phyloP scores from a whole-genome alignment of 169 alveolate species.

The Perkinsus chesapeaki region DNA sequence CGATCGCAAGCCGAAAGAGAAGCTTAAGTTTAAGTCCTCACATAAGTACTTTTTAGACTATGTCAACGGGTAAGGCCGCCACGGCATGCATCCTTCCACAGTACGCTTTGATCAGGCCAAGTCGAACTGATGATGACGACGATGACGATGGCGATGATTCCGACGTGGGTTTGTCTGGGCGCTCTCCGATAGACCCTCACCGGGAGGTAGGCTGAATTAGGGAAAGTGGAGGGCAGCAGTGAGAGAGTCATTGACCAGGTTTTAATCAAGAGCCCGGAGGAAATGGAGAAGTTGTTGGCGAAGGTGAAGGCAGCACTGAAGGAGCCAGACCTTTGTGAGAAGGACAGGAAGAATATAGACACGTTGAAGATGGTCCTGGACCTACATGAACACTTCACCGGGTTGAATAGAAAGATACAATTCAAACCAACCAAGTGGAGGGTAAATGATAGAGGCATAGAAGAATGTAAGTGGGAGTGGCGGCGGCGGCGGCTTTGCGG shows the following conservation, averaged over 20 bases:
- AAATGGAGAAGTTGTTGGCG: constrained; percentile 48
- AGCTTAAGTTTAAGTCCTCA: constrained; percentile 81
- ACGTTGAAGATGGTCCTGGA: background rate
- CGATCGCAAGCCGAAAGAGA: constrained; percentile 93
- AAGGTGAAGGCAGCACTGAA: constrained; percentile 39
- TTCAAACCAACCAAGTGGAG: constrained; percentile 49
- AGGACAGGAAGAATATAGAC: constrained; percentile 4
- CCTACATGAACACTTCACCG: constrained; percentile 78
- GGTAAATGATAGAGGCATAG: background rate
- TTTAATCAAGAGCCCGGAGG: constrained; percentile 82
- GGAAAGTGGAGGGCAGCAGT: background rate
- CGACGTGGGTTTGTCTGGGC: background rate
- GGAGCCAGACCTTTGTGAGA: constrained; percentile 25
- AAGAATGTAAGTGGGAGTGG: background rate
- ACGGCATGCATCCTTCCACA: background rate
- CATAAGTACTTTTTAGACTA: constrained; percentile 65
- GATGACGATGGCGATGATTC: background rate
- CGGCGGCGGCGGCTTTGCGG: no score
- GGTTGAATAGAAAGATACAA: constrained; percentile 85
- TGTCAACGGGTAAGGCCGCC: background rate
- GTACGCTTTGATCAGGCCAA: background rate
- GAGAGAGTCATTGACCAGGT: constrained; percentile 35
- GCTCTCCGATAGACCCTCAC: background rate
- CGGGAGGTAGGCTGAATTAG: background rate
- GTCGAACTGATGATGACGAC: background rate